Percentiles rank a stretch among this genome's conserved stretches.
These are phyloP conservation scores for Citrus maxima DNA, from an alignment of 345 rosid genomes.

Conservation along the genomic window DNA sequence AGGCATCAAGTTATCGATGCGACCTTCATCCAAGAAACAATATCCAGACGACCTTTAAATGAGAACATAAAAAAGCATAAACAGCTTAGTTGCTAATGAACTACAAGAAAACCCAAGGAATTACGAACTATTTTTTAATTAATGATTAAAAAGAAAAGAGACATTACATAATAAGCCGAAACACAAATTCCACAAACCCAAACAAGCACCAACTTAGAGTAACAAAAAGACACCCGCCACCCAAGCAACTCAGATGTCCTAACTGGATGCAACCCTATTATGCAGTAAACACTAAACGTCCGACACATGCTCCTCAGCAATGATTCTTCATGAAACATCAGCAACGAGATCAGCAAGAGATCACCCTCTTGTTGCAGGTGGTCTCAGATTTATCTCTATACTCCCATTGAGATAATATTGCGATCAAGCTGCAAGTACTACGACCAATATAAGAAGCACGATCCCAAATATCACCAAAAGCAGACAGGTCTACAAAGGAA, in stretches of 20 bases:
- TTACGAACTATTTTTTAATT: conserved; percentile 3
- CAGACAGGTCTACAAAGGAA: conserved; percentile 64
- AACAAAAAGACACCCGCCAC: not conserved
- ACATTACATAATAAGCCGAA: conserved; percentile 8
- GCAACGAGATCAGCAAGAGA: conserved; percentile 4
- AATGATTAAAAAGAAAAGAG: not conserved
- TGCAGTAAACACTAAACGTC: conserved; percentile 15
- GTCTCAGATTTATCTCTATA: not conserved
- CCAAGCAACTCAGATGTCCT: not conserved
- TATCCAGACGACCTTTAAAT: not conserved
- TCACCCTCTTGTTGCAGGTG: conserved; percentile 11
- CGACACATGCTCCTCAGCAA: conserved; percentile 12
- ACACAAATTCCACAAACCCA: conserved; percentile 13
- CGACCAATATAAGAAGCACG: conserved; percentile 70
- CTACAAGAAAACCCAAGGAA: conserved; percentile 20
- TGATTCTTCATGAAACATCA: conserved; percentile 3
- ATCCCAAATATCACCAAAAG: conserved; percentile 89
- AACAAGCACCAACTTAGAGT: conserved; percentile 5
- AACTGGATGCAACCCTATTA: conserved; percentile 2
- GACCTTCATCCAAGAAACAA: no score
- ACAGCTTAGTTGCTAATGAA: not conserved
- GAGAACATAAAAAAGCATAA: not conserved
- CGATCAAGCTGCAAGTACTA: conserved; percentile 65
- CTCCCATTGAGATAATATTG: not conserved
- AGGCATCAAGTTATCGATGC: no score